These are phyloP conservation scores for Paramecium bursaria DNA, from an alignment of 73 alveolate species.

Conservation along the genomic window DNA sequence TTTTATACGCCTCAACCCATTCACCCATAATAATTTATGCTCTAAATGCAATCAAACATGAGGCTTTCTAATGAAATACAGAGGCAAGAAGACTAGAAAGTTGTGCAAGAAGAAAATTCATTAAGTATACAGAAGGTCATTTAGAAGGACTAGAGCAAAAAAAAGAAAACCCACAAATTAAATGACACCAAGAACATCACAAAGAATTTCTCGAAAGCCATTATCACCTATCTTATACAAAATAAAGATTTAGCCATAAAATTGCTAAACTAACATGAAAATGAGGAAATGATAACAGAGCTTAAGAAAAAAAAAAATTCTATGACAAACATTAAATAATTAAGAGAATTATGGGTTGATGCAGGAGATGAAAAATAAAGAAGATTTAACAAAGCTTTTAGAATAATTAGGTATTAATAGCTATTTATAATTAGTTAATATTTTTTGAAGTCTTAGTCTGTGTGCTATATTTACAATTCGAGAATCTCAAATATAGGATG, in stretches of 20 bases:
- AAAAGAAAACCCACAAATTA: slow-evolving; percentile 34
- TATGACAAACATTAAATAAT: slow-evolving; percentile 49
- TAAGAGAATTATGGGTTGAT: slow-evolving; percentile 56
- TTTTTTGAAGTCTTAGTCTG: slow-evolving; percentile 22
- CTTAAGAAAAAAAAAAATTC: slow-evolving; percentile 23
- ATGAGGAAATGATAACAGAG: slow-evolving; percentile 9
- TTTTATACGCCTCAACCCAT: too few species aligned
- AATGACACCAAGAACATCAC: slow-evolving; percentile 69
- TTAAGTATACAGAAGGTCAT: too few species aligned
- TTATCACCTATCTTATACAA: slow-evolving; percentile 51
- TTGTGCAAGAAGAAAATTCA: too few species aligned
- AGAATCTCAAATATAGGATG: slow-evolving; percentile 55
- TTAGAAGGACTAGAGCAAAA: too few species aligned
- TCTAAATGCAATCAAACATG: too few species aligned
- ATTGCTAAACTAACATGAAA: slow-evolving; percentile 12
- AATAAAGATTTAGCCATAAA: slow-evolving; percentile 35
- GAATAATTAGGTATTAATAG: slow-evolving; percentile 35
- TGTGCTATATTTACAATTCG: slow-evolving; percentile 32
- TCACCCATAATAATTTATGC: too few species aligned
- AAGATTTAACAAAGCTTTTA: slow-evolving; percentile 42
- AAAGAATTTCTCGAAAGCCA: slow-evolving; percentile 68
- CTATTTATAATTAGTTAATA: neutral
- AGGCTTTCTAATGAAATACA: too few species aligned
- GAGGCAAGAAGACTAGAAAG: too few species aligned
- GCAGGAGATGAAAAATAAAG: neutral